Conservation (phyloP, 176 grass and related monocot species). For the Aegilops speltoides region DNA sequence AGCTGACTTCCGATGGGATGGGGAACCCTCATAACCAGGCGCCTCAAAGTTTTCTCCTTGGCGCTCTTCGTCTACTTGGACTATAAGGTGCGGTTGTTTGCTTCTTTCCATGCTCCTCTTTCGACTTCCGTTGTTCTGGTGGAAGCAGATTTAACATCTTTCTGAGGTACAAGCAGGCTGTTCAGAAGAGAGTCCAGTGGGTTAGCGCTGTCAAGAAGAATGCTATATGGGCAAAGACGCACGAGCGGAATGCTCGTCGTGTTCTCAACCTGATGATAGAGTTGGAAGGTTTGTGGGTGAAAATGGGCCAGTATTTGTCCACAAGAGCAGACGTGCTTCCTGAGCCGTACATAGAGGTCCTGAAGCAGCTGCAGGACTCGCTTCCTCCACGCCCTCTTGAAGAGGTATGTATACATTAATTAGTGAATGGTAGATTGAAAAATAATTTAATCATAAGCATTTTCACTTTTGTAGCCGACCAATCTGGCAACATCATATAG, state of each 20-base stretch:
- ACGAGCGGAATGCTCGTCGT: slow-evolving; percentile 79
- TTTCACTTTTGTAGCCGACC: background rate
- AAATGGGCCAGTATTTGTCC: slow-evolving; percentile 94
- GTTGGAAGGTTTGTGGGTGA: slow-evolving; percentile 95
- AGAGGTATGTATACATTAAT: slow-evolving; percentile 55
- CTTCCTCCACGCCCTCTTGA: slow-evolving; percentile 81
- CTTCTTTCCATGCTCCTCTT: slow-evolving; percentile 19
- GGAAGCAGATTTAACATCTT: slow-evolving; percentile 38
- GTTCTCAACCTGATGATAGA: slow-evolving; percentile 94
- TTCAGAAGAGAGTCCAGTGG: slow-evolving; percentile 87
- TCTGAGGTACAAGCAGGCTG: slow-evolving; percentile 51
- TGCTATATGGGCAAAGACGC: slow-evolving; percentile 72
- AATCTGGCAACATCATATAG: background rate
- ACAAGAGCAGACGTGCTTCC: slow-evolving; percentile 96
- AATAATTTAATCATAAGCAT: background rate
- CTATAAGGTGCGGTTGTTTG: slow-evolving; percentile 60
- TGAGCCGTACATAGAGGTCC: slow-evolving; percentile 82
- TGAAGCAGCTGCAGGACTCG: slow-evolving; percentile 86
- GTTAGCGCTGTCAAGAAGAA: slow-evolving; percentile 56
- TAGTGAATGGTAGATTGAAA: slow-evolving; percentile 21
- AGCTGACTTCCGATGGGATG: slow-evolving; percentile 63
- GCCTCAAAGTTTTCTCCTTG: slow-evolving; percentile 76
- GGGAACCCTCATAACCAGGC: slow-evolving; percentile 67
- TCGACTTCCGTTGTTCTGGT: background rate
- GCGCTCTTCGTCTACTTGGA: slow-evolving; percentile 76